phyloP scores from a whole-genome alignment of 208 protist species.

The Leishmania turanica region DNA sequence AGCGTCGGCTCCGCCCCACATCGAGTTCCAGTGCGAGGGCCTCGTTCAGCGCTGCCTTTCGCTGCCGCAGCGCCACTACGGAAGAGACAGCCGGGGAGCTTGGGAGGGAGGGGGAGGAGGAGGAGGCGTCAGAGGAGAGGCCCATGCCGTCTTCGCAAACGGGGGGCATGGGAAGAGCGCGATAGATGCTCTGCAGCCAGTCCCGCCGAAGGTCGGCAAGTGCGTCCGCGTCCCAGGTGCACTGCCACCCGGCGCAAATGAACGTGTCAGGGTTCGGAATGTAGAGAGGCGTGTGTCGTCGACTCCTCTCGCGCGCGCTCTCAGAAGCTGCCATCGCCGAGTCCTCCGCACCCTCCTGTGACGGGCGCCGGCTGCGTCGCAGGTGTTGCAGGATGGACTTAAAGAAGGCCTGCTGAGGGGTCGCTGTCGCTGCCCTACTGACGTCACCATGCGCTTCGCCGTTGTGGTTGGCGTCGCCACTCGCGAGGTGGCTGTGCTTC shows the following conservation, averaged over 20 bases:
- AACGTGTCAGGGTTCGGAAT: slow-evolving; percentile 77
- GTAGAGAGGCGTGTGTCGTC: slow-evolving; percentile 28
- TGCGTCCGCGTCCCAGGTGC: slow-evolving; percentile 47
- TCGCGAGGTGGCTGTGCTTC: slow-evolving; percentile 4
- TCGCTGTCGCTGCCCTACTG: neutral
- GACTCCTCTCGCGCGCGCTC: neutral
- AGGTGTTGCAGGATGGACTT: slow-evolving; percentile 18
- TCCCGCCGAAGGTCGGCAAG: slow-evolving; percentile 50
- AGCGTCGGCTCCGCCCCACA: slow-evolving; percentile 44
- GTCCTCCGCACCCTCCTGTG: neutral
- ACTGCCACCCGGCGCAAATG: slow-evolving; percentile 63
- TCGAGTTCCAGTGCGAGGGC: slow-evolving; percentile 56
- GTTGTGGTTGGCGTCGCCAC: neutral
- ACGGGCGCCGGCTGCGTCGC: neutral
- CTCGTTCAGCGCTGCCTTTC: slow-evolving; percentile 48
- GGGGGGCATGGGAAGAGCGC: slow-evolving; percentile 15
- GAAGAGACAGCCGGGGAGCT: neutral
- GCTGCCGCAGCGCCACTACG: slow-evolving; percentile 14
- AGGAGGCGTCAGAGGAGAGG: slow-evolving; percentile 9
- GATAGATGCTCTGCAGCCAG: slow-evolving; percentile 59
- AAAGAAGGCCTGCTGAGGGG: slow-evolving; percentile 6
- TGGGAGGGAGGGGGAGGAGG: slow-evolving; percentile 2
- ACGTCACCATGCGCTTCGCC: neutral
- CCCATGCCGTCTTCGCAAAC: slow-evolving; percentile 7
- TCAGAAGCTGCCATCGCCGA: neutral